Base-by-base conservation (phyloP, 306 rosid species). In the Inga laurina region DNA sequence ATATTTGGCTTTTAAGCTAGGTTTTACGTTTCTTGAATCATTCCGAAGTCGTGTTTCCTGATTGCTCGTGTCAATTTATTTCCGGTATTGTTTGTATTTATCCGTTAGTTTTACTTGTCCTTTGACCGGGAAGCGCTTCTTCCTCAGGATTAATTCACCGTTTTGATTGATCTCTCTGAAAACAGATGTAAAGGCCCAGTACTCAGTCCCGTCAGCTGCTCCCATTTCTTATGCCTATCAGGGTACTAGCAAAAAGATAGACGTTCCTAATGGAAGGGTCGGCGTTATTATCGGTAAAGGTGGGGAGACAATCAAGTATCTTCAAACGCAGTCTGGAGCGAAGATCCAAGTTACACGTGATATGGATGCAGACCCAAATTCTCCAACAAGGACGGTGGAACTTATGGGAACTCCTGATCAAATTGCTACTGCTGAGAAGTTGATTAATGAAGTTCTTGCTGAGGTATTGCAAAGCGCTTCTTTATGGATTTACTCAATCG, bases 261-360 rank as follows among this genome's bases (percentile, higher is more conserved):
- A 93, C 1, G 85, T 94, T 71, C 99, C 99, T 2, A 97, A 94
- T 81, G 99, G 97, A 11, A 92, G 98, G 84, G 98, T 97, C 16
- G 99, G 99, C 74, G 98, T 97, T 7, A 94, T 97, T 74, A 94
- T 97, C 83, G 99, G 99, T 44, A 97, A 97, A 86, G 93, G 91
- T 6, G 99, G 99, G 30, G 99, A 97, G 84, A 97, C 99, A 39
- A 97, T 97, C 73, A 97, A 97, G 90, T 92, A 91, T 87, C 98
- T 97, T 54, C 99, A 97, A 82, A 74, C 87, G 76, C 98, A 94
- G 78, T 97, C 99, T 72, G 99, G 98, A 3, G 99, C 99, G 4
- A 94, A 94, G 89, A 97, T 97, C 78, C 99, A 97, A 66, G 94
- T 97, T 82, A 97, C 99, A 9, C 92, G 99, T 30, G 99, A 97